These are phyloP conservation scores for Zea mays DNA, from an alignment of 176 grass and related monocot genomes.

Conservation along the genomic window DNA sequence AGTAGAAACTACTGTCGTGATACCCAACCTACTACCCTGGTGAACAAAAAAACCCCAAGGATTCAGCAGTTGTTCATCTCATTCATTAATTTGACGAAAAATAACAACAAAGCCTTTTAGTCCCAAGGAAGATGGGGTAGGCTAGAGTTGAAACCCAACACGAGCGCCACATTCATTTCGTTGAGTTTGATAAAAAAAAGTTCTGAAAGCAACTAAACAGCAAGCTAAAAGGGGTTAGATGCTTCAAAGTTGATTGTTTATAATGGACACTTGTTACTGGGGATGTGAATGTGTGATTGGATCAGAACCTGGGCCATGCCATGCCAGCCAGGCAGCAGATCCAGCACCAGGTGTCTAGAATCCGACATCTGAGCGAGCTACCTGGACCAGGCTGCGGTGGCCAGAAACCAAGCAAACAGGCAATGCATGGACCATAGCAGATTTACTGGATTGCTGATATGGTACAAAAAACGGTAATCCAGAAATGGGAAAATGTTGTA, in stretches of 20 bases:
- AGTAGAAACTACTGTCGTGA: conserved; percentile 89
- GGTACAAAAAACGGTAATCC: background rate
- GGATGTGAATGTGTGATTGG: background rate
- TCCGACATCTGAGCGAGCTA: background rate
- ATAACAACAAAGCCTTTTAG: background rate
- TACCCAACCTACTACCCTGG: conserved; percentile 83
- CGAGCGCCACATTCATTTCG: background rate
- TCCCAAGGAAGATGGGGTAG: background rate
- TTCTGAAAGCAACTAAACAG: conserved; percentile 26
- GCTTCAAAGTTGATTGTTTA: background rate
- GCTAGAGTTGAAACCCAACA: background rate
- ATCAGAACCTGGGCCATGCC: background rate
- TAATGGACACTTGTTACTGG: background rate
- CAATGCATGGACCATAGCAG: background rate
- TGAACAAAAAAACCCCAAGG: conserved; percentile 16
- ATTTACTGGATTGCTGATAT: conserved; percentile 8
- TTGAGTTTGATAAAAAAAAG: conserved; percentile 3
- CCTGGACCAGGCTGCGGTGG: background rate
- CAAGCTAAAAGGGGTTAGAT: background rate
- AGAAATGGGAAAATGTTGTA: background rate
- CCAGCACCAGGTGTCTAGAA: background rate
- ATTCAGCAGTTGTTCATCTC: conserved; percentile 5
- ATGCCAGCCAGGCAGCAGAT: background rate
- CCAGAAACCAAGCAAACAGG: background rate
- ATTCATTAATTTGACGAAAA: background rate